phyloP scores from a whole-genome alignment of 2,329 filamentous ascomycete genomes.

The Microdochium paspali region DNA sequence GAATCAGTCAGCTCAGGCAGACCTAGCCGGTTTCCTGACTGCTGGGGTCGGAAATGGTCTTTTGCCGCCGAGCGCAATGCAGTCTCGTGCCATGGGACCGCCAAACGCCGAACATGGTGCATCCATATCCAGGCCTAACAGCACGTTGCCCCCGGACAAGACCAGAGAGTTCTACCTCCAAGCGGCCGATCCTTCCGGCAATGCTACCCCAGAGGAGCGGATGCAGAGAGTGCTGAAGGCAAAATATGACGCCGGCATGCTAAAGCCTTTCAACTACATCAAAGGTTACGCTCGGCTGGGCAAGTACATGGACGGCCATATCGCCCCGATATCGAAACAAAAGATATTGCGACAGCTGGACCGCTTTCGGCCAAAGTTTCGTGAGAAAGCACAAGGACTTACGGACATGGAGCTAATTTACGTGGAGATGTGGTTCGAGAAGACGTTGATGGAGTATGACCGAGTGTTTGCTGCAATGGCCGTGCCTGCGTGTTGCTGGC shows the following conservation, averaged over 20 bases:
- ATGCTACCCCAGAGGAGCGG: constrained; percentile 78
- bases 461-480: constrained; percentile 99
- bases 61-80: constrained; percentile 23
- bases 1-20: constrained; percentile 27
- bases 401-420: constrained; percentile 91
- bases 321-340: constrained; percentile 72
- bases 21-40: constrained; percentile 35
- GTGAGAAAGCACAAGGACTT: constrained; percentile 84
- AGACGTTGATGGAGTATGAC: constrained; percentile 93
- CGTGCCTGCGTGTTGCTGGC: constrained; percentile 94
- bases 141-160: constrained; percentile 56
- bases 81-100: constrained; percentile 35
- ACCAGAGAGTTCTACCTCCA: constrained; percentile 92
- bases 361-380: constrained; percentile 88
- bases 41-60: constrained; percentile 18
- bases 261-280: constrained; percentile 97
- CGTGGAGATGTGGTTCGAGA: constrained; percentile 99
- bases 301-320: constrained; percentile 84
- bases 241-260: constrained; percentile 89
- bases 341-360: constrained; percentile 89
- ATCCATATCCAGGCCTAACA: constrained; percentile 50
- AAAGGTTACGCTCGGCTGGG: constrained; percentile 88
- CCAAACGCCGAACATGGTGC: constrained; percentile 39
- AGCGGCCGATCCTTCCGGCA: constrained; percentile 85
- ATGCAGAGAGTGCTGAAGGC: constrained; percentile 92